A percentile compares a stretch with the other conserved stretches of the same genome.
Evolutionary conservation across 75 land plant genomes (phyloP).

Genomic region (Isoetes taiwanensis): DNA sequence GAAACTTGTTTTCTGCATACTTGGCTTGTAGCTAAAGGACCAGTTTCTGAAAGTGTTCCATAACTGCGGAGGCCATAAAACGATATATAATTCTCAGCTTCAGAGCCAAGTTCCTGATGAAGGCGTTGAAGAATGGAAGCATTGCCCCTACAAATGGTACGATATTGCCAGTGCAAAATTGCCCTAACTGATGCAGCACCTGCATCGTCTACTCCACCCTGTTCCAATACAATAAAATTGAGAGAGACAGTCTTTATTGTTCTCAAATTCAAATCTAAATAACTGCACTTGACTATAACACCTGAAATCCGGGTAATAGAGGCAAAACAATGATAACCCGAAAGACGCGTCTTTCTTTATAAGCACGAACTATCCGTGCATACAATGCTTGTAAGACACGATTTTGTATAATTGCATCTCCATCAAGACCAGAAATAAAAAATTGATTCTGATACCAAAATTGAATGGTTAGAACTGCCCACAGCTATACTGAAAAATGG

Average conservation of each 20-base stretch:
- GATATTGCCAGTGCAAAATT: slow-evolving; percentile 97
- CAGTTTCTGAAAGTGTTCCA: slow-evolving; percentile 67
- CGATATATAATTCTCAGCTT: slow-evolving; percentile 69
- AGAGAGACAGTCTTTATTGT: neutral
- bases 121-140: slow-evolving; percentile 72
- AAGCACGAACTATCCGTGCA: slow-evolving; percentile 70
- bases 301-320: slow-evolving; percentile 92
- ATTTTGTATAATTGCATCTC: slow-evolving; percentile 67
- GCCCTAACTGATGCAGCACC: slow-evolving; percentile 99
- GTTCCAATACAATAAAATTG: neutral
- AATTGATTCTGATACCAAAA: slow-evolving; percentile 72
- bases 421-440: slow-evolving; percentile 91
- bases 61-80: slow-evolving; percentile 84
- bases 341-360: slow-evolving; percentile 64
- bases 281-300: slow-evolving; percentile 5
- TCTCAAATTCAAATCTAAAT: neutral
- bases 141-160: slow-evolving; percentile 78
- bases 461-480: neutral
- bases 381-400: slow-evolving; percentile 75
- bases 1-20: too few relatives aligned
- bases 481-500: neutral
- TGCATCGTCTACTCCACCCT: slow-evolving; percentile 92
- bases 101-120: slow-evolving; percentile 43
- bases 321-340: slow-evolving; percentile 87
- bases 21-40: slow-evolving; percentile 71